Evolutionary conservation across 2,329 filamentous ascomycete species (phyloP), one percentile per base, ranked within the genome.

Genomic region (Alternaria sp.): DNA sequence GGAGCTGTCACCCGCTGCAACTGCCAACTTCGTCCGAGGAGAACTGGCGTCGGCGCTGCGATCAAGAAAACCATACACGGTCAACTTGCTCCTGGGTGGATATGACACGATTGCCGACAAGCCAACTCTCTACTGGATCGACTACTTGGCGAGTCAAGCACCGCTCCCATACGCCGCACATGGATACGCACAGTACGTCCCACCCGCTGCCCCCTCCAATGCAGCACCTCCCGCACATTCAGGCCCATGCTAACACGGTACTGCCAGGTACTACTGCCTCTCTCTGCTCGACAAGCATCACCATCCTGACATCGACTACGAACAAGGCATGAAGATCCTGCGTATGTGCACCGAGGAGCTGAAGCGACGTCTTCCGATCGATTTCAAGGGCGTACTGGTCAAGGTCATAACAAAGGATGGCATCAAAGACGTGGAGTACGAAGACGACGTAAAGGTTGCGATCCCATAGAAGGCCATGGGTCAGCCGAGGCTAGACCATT

Each of bases 241-340:
- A 19, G 17, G 36, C 15, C 13, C 19, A 25, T 28, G 57, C 63
- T 67, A 50, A 67, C 44, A 44, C 6, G 26, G 15, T 13, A 19
- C 21, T 43, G 54, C 28, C 50, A 93, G 90, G 83, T 98, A 98
- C 87, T 99, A 99, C 87, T 99, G 96, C 81, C 87, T 99, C 65
- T 96, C 93, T 7, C 96, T 97, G 73, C 89, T 99, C 55, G 96
- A 99, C 85, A 99, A 99, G 86, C 96, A 99, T 81, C 96, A 99
- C 81, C 92, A 97, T 77, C 95, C 96, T 51, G 91, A 97, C 77
- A 98, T 99, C 81, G 88, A 87, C 65, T 89, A 96, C 58, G 93
- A 91, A 67, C 88, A 97, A 81, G 96, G 96, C 61, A 88, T 97
- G 83, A 96, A 97, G 86, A 89, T 99, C 67, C 85, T 99, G 76